Evolutionary conservation across 441 rosid genomes (phyloP).

Genomic region (Pelargonium fulgidum): DNA sequence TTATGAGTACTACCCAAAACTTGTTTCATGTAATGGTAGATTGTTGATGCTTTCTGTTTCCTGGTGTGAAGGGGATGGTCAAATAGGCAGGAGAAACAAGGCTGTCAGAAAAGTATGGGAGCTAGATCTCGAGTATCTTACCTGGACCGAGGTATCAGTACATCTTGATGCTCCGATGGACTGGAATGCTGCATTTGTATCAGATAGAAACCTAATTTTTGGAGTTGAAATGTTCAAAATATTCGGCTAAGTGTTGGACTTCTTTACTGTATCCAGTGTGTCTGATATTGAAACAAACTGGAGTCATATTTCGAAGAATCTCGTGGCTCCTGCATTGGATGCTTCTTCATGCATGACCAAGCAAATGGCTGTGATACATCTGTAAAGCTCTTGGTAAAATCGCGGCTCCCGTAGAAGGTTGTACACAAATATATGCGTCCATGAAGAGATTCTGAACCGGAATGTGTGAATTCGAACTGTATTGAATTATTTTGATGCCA

Average conservation of each 20-base stretch:
- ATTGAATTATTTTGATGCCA: slow-evolving; percentile 30
- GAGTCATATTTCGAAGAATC: slow-evolving; percentile 76
- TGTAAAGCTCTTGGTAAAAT: slow-evolving; percentile 28
- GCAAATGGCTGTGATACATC: slow-evolving; percentile 66
- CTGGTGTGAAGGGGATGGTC: slow-evolving; percentile 98
- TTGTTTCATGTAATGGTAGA: slow-evolving; percentile 62
- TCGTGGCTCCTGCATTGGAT: slow-evolving; percentile 63
- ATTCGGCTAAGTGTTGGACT: slow-evolving; percentile 80
- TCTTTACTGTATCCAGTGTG: slow-evolving; percentile 56
- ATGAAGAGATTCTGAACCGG: slow-evolving; percentile 21
- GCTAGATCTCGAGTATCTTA: slow-evolving; percentile 74
- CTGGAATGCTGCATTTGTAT: slow-evolving; percentile 82
- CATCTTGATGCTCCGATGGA: slow-evolving; percentile 99
- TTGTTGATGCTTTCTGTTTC: slow-evolving; percentile 87
- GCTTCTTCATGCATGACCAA: slow-evolving; percentile 76
- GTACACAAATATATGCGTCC: slow-evolving; percentile 17
- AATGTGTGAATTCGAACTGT: slow-evolving; percentile 15
- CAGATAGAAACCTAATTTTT: slow-evolving; percentile 57
- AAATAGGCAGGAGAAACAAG: slow-evolving; percentile 91
- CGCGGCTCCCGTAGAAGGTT: slow-evolving; percentile 21
- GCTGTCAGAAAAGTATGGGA: slow-evolving; percentile 96
- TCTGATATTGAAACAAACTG: slow-evolving; percentile 45
- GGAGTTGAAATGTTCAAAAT: slow-evolving; percentile 98
- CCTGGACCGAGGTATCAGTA: slow-evolving; percentile 71
- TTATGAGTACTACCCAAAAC: slow-evolving; percentile 83